Evolutionary conservation across 179 eudicot species (phyloP).

Genomic region (Heliamphora pulchella): DNA sequence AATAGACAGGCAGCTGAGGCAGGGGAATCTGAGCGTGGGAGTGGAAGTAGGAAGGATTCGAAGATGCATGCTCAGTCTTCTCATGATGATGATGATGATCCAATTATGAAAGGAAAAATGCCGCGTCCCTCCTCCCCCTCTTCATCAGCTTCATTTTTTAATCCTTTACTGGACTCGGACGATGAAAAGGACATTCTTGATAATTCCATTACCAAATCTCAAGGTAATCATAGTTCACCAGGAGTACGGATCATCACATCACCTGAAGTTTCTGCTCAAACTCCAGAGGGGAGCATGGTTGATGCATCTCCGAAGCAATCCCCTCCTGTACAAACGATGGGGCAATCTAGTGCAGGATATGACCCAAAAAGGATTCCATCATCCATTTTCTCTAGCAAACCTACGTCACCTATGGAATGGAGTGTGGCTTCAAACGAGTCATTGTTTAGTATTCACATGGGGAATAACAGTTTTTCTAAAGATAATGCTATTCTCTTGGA

Average conservation of each 20-base stretch:
- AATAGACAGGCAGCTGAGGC: slow-evolving; percentile 19
- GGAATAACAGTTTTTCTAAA: slow-evolving; percentile 63
- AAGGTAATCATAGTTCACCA: slow-evolving; percentile 5
- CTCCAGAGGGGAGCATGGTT: neutral
- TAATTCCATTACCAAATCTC: slow-evolving; percentile 6
- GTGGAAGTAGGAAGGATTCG: slow-evolving; percentile 8
- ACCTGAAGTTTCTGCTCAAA: slow-evolving; percentile 7
- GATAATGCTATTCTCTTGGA: slow-evolving; percentile 34
- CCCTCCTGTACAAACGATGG: slow-evolving; percentile 59
- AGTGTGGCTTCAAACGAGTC: slow-evolving; percentile 69
- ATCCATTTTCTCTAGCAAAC: slow-evolving; percentile 45
- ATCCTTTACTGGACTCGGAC: slow-evolving; percentile 17
- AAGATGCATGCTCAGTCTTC: neutral
- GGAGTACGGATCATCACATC: neutral
- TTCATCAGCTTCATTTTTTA: slow-evolving; percentile 18
- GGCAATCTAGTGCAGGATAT: slow-evolving; percentile 25
- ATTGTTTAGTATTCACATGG: slow-evolving; percentile 63
- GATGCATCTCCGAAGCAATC: slow-evolving; percentile 19
- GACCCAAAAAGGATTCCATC: slow-evolving; percentile 59
- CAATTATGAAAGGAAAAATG: slow-evolving; percentile 7
- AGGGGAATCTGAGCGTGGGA: slow-evolving; percentile 1
- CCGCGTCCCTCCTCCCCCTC: slow-evolving; percentile 17
- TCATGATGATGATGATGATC: slow-evolving; percentile 2
- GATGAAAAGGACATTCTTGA: slow-evolving; percentile 3
- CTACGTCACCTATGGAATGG: slow-evolving; percentile 49